Evolutionary conservation across 495 filamentous ascomycete species (phyloP), one percentile per base, ranked within the genome.

Genomic region (Hypoxylon fragiforme): DNA sequence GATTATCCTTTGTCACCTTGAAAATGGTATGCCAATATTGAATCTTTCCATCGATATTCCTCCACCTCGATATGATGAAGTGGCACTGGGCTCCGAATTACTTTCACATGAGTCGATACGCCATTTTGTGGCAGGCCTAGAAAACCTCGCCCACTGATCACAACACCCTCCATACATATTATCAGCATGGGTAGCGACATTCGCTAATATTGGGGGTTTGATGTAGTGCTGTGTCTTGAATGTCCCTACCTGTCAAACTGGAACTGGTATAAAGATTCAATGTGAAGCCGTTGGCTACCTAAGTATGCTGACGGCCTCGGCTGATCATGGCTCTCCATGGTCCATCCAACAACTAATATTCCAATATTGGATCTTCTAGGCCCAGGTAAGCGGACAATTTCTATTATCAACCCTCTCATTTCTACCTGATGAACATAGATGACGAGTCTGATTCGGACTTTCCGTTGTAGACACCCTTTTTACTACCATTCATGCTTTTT

Each of bases 81-180:
- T 81, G 92, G 92, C 94, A 98, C 94, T 98, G 94, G 94, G 95
- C 94, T 96, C 92, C 90, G 92, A 97, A 77, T 68, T 71, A 63
- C 59, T 62, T 64, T 70, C 54, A 73, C 69, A 78, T 91, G 89
- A 91, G 77, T 72, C 85, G 90, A 96, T 75, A 94, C 77, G 90
- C 90, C 91, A 82, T 79, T 83, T 90, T 89, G 90, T 70, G 92
- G 90, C 90, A 95, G 92, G 92, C 94, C 90, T 97, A 96, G 92
- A 96, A 98, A 98, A 96, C 94, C 92, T 96, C 83, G 91, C 90
- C 92, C 89, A 91, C 94, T 98, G 94, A 97, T 80, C 63, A 67
- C 58, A 40, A 47, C 44, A 63, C 41, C 41, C 50, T 24, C 38
- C 32, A 14, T 16, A 43, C 19, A 9, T 19, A 35, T 15, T 15